Evolutionary conservation across 1,284 basidiomycete genomes (phyloP), one percentile per base, ranked within the genome.

Genomic region (Ustilago esculenta): DNA sequence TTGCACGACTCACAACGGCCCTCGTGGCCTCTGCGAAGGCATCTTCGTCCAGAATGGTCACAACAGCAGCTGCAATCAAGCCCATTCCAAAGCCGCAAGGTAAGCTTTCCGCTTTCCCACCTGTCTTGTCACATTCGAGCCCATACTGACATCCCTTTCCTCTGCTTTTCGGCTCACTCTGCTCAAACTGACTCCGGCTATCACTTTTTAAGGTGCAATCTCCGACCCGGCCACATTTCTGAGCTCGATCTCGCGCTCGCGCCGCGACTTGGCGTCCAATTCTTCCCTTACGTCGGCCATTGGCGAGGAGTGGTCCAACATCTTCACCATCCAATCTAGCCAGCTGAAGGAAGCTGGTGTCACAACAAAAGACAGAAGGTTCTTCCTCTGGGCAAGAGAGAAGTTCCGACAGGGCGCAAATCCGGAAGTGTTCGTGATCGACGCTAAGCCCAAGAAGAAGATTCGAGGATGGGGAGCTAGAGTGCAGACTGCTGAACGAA

Each of bases 381-480:
- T 91, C 74, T 87, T 91, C 59, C 83, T 92, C 15, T 92, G 90
- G 90, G 88, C 88, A 67, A 88, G 91, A 86, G 87, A 90, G 75
- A 91, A 90, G 76, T 92, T 86, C 80, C 85, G 90, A 32, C 85
- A 85, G 57, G 88, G 87, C 1, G 71, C 85, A 33, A 83, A 87
- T 1, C 84, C 89, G 3, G 75, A 83, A 18, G 84, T 86, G 12
- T 90, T 90, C 79, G 88, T 87, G 5, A 86, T 90, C 67, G 87
- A 88, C 45, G 80, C 85, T 10, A 86, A 82, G 73, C 86, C 88
- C 14, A 89, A 87, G 83, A 92, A 90, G 84, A 90, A 86, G 64
- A 85, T 90, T 73, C 85, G 90, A 47, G 87, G 86, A 46, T 85
- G 86, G 75, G 87, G 87, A 1, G 88, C 90, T 7, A 85, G 87